Evolutionary conservation across 1,139 yeast genomes (phyloP), one percentile per base, ranked within the genome.

Genomic region (Saccharomycopsis hybrid): DNA sequence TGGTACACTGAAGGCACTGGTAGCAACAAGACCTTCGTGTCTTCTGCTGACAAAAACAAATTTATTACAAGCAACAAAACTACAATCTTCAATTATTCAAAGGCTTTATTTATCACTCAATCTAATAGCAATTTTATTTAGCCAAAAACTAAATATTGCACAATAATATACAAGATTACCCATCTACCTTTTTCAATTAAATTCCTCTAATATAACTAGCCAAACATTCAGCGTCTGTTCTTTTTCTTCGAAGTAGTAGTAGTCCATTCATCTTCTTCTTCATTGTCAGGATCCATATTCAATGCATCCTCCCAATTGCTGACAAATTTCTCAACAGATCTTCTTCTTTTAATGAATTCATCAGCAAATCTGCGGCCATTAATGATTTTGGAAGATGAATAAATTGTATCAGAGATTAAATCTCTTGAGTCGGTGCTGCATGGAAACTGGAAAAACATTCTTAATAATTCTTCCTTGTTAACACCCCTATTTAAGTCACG

Each of bases 361-460:
- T 77, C 80, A 1, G 97, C 95, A 71, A 90, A 92, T 56, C 96
- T 76, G 63, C 96, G 81, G 27, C 97, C 98, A 64, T 92, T 97
- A 87, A 92, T 82, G 2, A 94, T 85, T 2, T 94, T 78, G 31
- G 96, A 86, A 57, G 92, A 86, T 46, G 94, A 81, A 67, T 89
- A 90, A 55, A 92, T 82, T 11, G 97, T 87, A 64, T 92, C 98
- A 2, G 96, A 83, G 62, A 92, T 89, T 62, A 92, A 86, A 63
- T 84, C 95, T 46, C 76, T 73, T 1, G 95, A 80, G 58, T 89
- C 96, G 5, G 73, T 59, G 44, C 80, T 78, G 40, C 78, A 68
- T 38, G 97, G 97, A 56, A 92, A 75, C 49, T 90, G 82, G 52
- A 89, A 71, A 59, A 92, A 76, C 65, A 92, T 83, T 54, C 86